Evolutionary conservation across 192 early-diverging fungal species (phyloP), one percentile per base, ranked within the genome.

Genomic region (Umbelopsis vinacea): DNA sequence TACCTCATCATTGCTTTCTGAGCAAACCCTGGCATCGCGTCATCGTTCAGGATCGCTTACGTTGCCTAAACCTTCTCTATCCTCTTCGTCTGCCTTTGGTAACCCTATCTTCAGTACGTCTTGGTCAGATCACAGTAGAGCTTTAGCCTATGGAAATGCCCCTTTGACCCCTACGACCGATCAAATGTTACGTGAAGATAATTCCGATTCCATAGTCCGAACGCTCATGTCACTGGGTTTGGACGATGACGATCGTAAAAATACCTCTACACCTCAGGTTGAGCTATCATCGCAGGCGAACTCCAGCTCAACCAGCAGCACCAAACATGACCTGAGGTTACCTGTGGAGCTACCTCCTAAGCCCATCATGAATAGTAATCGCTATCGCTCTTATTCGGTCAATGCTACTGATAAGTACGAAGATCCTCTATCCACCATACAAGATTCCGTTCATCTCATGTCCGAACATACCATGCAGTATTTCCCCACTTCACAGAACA

Each of bases 151-250:
- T 38, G 57, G 57, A 63, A 63, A 73, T 46, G 24, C 46, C 11
- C 77, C 52, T 23, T 35, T 35, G 1, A 66, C 72, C 24, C 72
- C 73, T 10, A 67, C 72, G 10, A 71, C 71, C 26, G 77, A 79
- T 29, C 77, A 74, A 29, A 15, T 79, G n/a, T 43, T 79, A 37
- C 72, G 71, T 40, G 70, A 75, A 40, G 77, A 79, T 7, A 52
- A 60, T 70, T 73, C 73, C 21, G 52, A 66, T 45, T 74, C 72
- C 38, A 79, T 79, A 40, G 77, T 72, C 26, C 73, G 70, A 22
- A 79, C 77, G 2, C 66, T 79, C 37, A 69, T 73, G 22, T 79
- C 77, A n/a, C 26, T 79, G 33, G 77, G 77, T 0, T 46, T 79
- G 35, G 77, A 79, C 19, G 77, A 79, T 21, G 60, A 67, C 24